Evolutionary conservation across 2,329 filamentous ascomycete species (phyloP).

Genomic region (Trichoderma semiorbis): DNA sequence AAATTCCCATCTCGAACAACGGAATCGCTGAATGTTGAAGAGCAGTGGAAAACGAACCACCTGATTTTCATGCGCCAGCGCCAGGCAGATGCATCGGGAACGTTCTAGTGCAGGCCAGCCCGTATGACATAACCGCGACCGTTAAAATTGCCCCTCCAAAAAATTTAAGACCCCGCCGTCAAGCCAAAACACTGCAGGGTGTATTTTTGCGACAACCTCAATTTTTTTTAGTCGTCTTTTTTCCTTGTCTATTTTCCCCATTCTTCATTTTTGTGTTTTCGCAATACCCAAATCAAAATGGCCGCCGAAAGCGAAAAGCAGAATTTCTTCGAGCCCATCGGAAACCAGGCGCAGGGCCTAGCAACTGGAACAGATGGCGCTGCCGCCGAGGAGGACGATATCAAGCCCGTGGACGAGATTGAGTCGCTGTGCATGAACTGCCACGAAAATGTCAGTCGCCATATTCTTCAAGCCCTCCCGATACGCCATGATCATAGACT

Average conservation of each 20-base stretch:
- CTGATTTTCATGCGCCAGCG: background rate
- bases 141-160: constrained; percentile 25
- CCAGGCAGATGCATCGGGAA: constrained; percentile 16
- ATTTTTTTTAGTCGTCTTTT: background rate
- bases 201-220: constrained; percentile 14
- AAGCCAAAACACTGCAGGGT: background rate
- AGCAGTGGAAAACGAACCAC: background rate
- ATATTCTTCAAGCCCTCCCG: background rate
- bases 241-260: background rate
- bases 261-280: background rate
- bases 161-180: constrained; percentile 23
- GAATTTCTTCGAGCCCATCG: constrained; percentile 61
- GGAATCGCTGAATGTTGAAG: background rate
- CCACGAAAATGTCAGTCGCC: constrained; percentile 62
- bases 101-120: constrained; percentile 16
- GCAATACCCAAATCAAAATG: constrained; percentile 36
- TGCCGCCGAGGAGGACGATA: constrained; percentile 42
- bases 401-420: constrained; percentile 61
- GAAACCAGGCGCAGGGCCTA: constrained; percentile 56
- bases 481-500: background rate
- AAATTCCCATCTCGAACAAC: background rate
- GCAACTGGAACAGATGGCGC: constrained; percentile 38
- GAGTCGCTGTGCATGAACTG: constrained; percentile 88
- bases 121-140: constrained; percentile 18
- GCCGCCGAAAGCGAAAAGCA: constrained; percentile 37